phyloP scores from a whole-genome alignment of 169 alveolate genomes.

The Eimeria brunetti region DNA sequence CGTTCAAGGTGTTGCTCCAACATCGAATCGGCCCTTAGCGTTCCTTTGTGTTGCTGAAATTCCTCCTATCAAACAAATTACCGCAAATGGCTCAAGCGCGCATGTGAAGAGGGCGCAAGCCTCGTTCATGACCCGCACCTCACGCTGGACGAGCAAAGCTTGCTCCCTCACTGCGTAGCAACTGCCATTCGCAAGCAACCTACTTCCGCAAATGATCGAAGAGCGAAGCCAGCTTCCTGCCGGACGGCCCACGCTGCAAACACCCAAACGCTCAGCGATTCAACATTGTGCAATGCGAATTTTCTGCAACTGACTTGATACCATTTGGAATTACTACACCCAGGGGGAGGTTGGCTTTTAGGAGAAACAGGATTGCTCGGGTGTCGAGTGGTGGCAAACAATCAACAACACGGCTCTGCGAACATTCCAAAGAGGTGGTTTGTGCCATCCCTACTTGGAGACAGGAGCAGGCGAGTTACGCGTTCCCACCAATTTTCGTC shows the following conservation, averaged over 20 bases:
- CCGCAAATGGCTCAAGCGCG: background rate
- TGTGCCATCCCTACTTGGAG: constrained; percentile 33
- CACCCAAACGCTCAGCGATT: background rate
- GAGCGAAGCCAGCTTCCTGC: constrained; percentile 66
- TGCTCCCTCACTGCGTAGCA: background rate
- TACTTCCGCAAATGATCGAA: constrained; percentile 36
- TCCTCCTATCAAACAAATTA: background rate
- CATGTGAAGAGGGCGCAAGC: background rate
- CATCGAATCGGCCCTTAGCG: background rate
- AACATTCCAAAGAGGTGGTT: background rate
- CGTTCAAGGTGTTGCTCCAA: constrained; percentile 28
- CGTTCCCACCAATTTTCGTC: constrained; percentile 54
- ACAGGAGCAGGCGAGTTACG: constrained; percentile 7
- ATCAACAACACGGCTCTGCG: background rate
- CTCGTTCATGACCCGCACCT: background rate
- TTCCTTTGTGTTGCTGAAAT: background rate
- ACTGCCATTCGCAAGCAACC: constrained; percentile 8
- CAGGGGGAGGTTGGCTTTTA: background rate
- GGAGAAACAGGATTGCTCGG: background rate
- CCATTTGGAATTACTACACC: background rate
- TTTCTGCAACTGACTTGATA: background rate
- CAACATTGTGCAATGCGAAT: background rate
- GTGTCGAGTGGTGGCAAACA: background rate
- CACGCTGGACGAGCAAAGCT: background rate
- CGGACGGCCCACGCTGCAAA: constrained; percentile 74